Percentiles rank a stretch among this genome's conserved stretches.
phyloP scores from a whole-genome alignment of 192 early-diverging fungal genomes.

The Dispira simplex region DNA sequence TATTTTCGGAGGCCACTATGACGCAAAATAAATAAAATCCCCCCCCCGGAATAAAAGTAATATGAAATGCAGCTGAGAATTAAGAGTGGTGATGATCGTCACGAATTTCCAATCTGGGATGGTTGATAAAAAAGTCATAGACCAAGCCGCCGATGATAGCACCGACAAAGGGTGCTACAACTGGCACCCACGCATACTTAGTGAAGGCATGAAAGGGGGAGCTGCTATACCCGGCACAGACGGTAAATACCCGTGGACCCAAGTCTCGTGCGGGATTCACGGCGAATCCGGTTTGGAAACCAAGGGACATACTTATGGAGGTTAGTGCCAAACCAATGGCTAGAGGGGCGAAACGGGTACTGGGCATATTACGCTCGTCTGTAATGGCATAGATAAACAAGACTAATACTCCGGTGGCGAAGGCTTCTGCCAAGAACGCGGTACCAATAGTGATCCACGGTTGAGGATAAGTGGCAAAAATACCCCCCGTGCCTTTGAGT shows the following conservation, averaged over 20 bases:
- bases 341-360: slow-evolving; percentile 33
- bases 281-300: slow-evolving; percentile 48
- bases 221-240: slow-evolving; percentile 43
- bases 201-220: slow-evolving; percentile 41
- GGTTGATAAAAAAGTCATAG: slow-evolving; percentile 44
- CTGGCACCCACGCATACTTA: slow-evolving; percentile 58
- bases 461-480: slow-evolving; percentile 49
- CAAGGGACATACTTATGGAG: slow-evolving; percentile 43
- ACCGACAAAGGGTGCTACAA: slow-evolving; percentile 48
- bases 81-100: no score
- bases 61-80: no score
- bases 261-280: slow-evolving; percentile 71
- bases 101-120: slow-evolving; percentile 14
- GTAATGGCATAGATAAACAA: slow-evolving; percentile 43
- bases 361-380: slow-evolving; percentile 38
- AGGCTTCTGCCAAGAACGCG: slow-evolving; percentile 42
- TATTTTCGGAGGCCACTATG: no score
- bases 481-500: slow-evolving; percentile 32
- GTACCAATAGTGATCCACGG: slow-evolving; percentile 31
- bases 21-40: no score
- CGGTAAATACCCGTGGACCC: slow-evolving; percentile 59
- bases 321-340: slow-evolving; percentile 42
- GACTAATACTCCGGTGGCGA: slow-evolving; percentile 51
- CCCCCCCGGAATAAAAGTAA: no score
- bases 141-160: slow-evolving; percentile 34